A percentile compares a stretch with the other conserved stretches of the same genome.
These are phyloP conservation scores for Fusarium graminum DNA, from an alignment of 2,329 filamentous ascomycete species.

Conservation along the genomic window DNA sequence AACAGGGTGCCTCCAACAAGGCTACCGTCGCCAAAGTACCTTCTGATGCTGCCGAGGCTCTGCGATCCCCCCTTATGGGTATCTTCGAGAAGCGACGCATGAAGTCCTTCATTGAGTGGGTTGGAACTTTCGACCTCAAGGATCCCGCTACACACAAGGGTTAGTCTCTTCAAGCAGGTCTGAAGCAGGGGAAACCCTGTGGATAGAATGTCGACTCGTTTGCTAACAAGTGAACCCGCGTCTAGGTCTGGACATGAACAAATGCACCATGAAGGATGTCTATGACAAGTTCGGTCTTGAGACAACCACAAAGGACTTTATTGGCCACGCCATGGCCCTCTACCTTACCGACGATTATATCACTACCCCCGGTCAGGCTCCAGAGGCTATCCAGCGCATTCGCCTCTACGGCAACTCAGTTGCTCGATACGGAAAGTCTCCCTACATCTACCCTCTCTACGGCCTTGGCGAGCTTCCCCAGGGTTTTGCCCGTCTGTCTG, in stretches of 20 bases:
- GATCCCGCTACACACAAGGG: constrained; percentile 92
- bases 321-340: constrained; percentile 98
- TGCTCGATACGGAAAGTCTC: constrained; percentile 96
- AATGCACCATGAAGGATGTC: constrained; percentile 95
- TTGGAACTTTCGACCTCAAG: constrained; percentile 85
- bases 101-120: constrained; percentile 96
- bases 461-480: constrained; percentile 97
- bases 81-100: constrained; percentile 97
- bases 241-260: constrained; percentile 81
- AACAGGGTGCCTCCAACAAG: constrained; percentile 84
- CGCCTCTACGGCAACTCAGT: constrained; percentile 98
- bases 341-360: constrained; percentile 94
- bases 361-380: constrained; percentile 76
- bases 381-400: constrained; percentile 91
- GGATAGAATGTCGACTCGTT: background rate
- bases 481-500: constrained; percentile 95
- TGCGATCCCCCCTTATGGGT: constrained; percentile 94
- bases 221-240: constrained; percentile 30
- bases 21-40: constrained; percentile 97
- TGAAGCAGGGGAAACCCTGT: constrained; percentile 1
- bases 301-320: constrained; percentile 89
- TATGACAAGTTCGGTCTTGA: constrained; percentile 98
- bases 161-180: constrained; percentile 57
- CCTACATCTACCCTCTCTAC: constrained; percentile 99
- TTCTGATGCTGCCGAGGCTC: constrained; percentile 89